phyloP scores from a whole-genome alignment of 78 protist species.

The Dictyostelium discoideum region DNA sequence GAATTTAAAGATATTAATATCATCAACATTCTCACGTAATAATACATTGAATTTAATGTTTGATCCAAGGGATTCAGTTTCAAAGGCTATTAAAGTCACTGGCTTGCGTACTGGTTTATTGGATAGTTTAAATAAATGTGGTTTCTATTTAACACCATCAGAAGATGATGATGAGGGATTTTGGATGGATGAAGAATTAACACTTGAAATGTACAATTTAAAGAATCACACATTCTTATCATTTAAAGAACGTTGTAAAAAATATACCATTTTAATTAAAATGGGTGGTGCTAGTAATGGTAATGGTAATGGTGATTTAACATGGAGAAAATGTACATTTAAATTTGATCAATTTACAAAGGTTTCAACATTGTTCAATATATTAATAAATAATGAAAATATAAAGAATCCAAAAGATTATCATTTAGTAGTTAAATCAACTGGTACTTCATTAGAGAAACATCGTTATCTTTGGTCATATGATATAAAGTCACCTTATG shows the following conservation, averaged over 20 bases:
- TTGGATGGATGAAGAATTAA: slow-evolving; percentile 74
- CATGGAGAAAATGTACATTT: slow-evolving; percentile 42
- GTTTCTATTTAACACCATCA: slow-evolving; percentile 56
- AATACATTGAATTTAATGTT: slow-evolving; percentile 11
- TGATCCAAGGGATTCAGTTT: slow-evolving; percentile 37
- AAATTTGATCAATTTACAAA: slow-evolving; percentile 73
- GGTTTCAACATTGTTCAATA: slow-evolving; percentile 50
- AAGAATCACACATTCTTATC: slow-evolving; percentile 30
- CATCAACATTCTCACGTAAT: neutral
- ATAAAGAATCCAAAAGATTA: slow-evolving; percentile 50
- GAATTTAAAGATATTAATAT: neutral
- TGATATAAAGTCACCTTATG: slow-evolving; percentile 41
- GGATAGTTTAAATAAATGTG: slow-evolving; percentile 69
- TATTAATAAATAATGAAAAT: slow-evolving; percentile 14
- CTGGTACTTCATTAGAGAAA: slow-evolving; percentile 1
- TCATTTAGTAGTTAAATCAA: slow-evolving; percentile 4
- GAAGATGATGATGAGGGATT: slow-evolving; percentile 80
- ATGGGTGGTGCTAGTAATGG: too few relatives aligned
- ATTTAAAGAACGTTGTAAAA: slow-evolving; percentile 74
- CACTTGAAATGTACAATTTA: slow-evolving; percentile 28
- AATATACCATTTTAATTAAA: slow-evolving; percentile 26
- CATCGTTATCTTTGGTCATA: slow-evolving; percentile 69
- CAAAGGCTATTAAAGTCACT: slow-evolving; percentile 61
- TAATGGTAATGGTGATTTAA: neutral
- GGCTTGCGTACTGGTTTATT: slow-evolving; percentile 61